Conservation (phyloP, 2,329 filamentous ascomycete species). For the Helotiales sp. region DNA sequence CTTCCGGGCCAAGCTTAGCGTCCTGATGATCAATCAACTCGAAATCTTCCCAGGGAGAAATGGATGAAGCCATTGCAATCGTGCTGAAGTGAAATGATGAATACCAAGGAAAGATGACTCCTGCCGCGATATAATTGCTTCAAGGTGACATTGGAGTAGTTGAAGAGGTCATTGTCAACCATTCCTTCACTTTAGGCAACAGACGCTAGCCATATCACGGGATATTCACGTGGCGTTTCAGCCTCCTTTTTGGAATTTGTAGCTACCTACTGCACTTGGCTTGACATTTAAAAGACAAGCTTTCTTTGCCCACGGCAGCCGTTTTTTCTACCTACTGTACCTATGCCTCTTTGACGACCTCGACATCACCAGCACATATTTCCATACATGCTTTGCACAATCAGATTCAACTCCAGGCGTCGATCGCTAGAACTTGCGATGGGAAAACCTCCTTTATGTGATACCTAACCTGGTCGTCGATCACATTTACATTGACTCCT, state of each 20-base stretch:
- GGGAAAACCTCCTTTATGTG: background rate
- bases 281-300: background rate
- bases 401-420: background rate
- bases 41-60: background rate
- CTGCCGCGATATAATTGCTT: background rate
- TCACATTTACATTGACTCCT: background rate
- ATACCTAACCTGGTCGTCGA: background rate
- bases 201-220: too few species aligned
- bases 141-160: background rate
- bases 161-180: background rate
- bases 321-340: background rate
- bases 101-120: background rate
- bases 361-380: background rate
- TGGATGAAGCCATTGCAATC: background rate
- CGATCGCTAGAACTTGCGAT: background rate
- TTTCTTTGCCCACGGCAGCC: background rate
- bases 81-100: background rate
- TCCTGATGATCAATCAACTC: background rate
- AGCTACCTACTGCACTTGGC: background rate
- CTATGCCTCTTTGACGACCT: background rate
- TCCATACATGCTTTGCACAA: background rate
- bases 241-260: background rate
- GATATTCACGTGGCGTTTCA: background rate
- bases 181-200: background rate
- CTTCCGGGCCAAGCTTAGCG: constrained; percentile 3